Percentiles rank a stretch among this genome's conserved stretches.
phyloP scores from a whole-genome alignment of 2,329 filamentous ascomycete genomes.

The Cytospora mali region DNA sequence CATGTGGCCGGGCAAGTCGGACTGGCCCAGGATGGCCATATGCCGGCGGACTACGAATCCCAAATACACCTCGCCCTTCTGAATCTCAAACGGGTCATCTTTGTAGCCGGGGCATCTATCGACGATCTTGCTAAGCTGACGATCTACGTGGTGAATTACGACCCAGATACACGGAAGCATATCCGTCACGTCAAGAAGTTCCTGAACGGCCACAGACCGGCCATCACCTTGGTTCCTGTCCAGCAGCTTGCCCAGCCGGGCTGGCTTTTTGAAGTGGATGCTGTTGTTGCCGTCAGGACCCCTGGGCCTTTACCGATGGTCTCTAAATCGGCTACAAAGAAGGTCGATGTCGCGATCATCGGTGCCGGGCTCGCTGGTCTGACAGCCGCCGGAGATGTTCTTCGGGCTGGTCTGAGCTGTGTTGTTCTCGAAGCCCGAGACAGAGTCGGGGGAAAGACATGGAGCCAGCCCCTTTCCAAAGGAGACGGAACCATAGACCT shows the following conservation, averaged over 20 bases:
- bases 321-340: conserved; percentile 3
- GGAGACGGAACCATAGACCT: conserved; percentile 49
- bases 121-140: conserved; percentile 46
- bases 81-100: conserved; percentile 42
- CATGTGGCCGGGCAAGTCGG: conserved; percentile 42
- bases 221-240: conserved; percentile 47
- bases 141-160: conserved; percentile 48
- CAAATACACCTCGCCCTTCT: conserved; percentile 45
- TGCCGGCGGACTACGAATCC: conserved; percentile 43
- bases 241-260: conserved; percentile 41
- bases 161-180: conserved; percentile 41
- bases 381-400: conserved; percentile 40
- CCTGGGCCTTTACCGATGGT: conserved; percentile 2
- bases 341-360: conserved; percentile 42
- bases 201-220: conserved; percentile 43
- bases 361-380: conserved; percentile 48
- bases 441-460: conserved; percentile 56
- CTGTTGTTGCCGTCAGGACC: conserved; percentile 36
- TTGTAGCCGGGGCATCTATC: conserved; percentile 40
- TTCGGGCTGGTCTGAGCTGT: conserved; percentile 42
- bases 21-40: conserved; percentile 35
- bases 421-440: conserved; percentile 53
- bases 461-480: conserved; percentile 39
- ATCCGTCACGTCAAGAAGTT: conserved; percentile 42
- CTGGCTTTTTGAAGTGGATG: conserved; percentile 49